Conservation (phyloP, 495 filamentous ascomycete genomes). For the Penicillium turbatum region DNA sequence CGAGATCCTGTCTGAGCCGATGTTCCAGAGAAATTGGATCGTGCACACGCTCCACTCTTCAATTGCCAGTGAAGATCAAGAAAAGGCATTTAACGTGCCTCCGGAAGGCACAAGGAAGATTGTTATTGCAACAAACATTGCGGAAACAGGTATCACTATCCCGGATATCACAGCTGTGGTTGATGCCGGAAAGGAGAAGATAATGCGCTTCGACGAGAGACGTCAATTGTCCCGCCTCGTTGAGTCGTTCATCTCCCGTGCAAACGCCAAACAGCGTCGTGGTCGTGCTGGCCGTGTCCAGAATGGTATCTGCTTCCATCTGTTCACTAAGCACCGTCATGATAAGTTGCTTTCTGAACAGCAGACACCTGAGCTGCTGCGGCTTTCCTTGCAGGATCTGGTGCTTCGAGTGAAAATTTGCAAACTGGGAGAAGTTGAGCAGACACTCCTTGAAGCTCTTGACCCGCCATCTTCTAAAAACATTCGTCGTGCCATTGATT, state of each 20-base stretch:
- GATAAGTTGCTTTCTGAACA: constrained; percentile 76
- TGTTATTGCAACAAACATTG: constrained; percentile 93
- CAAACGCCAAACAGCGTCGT: constrained; percentile 90
- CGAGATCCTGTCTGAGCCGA: constrained; percentile 64
- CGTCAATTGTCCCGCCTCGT: constrained; percentile 84
- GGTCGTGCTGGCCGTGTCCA: constrained; percentile 96
- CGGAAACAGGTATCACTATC: constrained; percentile 95
- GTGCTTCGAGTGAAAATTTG: constrained; percentile 97
- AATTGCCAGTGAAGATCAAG: constrained; percentile 94
- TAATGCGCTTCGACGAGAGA: constrained; percentile 92
- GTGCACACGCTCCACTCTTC: constrained; percentile 87
- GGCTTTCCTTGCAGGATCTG: constrained; percentile 87
- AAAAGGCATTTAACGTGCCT: constrained; percentile 81
- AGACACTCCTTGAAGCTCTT: constrained; percentile 81
- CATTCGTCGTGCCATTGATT: constrained; percentile 85
- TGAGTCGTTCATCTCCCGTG: constrained; percentile 88
- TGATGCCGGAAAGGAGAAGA: constrained; percentile 91
- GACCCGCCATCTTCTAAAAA: constrained; percentile 89
- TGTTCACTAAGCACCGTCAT: constrained; percentile 85
- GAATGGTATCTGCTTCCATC: constrained; percentile 88
- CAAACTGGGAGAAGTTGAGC: constrained; percentile 85
- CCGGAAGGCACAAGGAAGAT: constrained; percentile 81
- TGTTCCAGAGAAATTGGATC: constrained; percentile 67
- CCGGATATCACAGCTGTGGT: constrained; percentile 94
- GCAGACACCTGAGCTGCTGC: constrained; percentile 92